Conservation (phyloP, 495 filamentous ascomycete species). For the Oleoguttula mirabilis region DNA sequence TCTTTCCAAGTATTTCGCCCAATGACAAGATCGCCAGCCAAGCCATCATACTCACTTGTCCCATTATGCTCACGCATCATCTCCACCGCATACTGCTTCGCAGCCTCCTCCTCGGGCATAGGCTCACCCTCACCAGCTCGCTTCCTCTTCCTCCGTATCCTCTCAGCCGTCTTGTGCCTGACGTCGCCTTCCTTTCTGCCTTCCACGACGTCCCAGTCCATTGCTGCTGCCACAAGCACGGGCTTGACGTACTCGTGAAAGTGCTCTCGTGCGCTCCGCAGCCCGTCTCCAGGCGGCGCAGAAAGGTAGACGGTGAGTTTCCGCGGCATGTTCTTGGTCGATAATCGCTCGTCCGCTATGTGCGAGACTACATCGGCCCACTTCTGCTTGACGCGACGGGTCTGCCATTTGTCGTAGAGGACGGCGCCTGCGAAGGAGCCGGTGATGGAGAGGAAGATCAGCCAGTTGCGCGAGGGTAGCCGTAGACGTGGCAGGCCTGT, state of each 20-base stretch:
- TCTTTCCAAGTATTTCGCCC: slow-evolving; percentile 96
- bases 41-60: slow-evolving; percentile 56
- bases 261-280: slow-evolving; percentile 74
- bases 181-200: slow-evolving; percentile 82
- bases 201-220: slow-evolving; percentile 94
- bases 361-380: slow-evolving; percentile 85
- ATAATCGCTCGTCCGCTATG: slow-evolving; percentile 63
- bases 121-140: slow-evolving; percentile 37
- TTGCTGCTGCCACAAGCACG: slow-evolving; percentile 70
- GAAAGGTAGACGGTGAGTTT: slow-evolving; percentile 79
- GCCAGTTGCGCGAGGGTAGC: slow-evolving; percentile 93
- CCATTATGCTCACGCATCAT: slow-evolving; percentile 34
- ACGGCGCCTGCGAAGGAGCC: slow-evolving; percentile 64
- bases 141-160: slow-evolving; percentile 56
- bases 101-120: slow-evolving; percentile 42
- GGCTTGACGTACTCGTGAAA: slow-evolving; percentile 95
- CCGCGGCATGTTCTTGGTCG: slow-evolving; percentile 58
- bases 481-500: slow-evolving; percentile 64
- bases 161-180: slow-evolving; percentile 67
- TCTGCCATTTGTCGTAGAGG: slow-evolving; percentile 83
- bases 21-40: slow-evolving; percentile 73
- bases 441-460: slow-evolving; percentile 78
- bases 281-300: slow-evolving; percentile 72
- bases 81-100: slow-evolving; percentile 24
- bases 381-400: slow-evolving; percentile 65